phyloP scores from a whole-genome alignment of 2,329 filamentous ascomycete genomes.

The Zymoseptoria ardabiliae region DNA sequence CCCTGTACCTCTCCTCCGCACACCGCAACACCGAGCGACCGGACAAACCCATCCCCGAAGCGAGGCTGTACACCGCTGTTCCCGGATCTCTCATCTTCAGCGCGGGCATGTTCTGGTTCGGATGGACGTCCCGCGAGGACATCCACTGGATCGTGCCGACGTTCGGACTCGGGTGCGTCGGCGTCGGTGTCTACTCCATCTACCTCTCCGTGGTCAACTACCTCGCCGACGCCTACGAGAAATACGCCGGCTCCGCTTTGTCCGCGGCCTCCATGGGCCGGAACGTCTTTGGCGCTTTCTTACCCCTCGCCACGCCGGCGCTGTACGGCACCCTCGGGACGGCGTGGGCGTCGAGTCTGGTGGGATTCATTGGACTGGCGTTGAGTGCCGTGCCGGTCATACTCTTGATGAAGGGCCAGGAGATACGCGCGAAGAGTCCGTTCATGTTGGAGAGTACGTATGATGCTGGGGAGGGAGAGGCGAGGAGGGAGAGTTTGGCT shows the following conservation, averaged over 20 bases:
- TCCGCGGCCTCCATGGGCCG: constrained; percentile 39
- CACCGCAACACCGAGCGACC: constrained; percentile 24
- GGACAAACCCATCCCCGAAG: constrained; percentile 32
- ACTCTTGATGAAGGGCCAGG: constrained; percentile 26
- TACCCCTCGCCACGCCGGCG: constrained; percentile 38
- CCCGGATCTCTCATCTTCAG: constrained; percentile 37
- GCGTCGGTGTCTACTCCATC: constrained; percentile 45
- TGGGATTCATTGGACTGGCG: constrained; percentile 36
- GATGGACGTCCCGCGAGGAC: constrained; percentile 40
- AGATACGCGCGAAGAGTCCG: constrained; percentile 22
- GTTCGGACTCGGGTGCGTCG: constrained; percentile 42
- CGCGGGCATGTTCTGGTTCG: constrained; percentile 42
- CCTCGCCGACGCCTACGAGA: constrained; percentile 41
- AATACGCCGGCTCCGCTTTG: constrained; percentile 41
- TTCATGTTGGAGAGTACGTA: constrained; percentile 25
- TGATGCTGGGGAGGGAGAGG: constrained; percentile 20
- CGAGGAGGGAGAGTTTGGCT: constrained; percentile 13
- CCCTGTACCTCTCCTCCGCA: constrained; percentile 33
- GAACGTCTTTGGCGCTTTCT: constrained; percentile 40
- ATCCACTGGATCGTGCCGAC: constrained; percentile 42
- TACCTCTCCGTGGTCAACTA: constrained; percentile 46
- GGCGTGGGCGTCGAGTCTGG: constrained; percentile 39
- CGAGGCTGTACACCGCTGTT: constrained; percentile 35
- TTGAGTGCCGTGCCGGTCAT: constrained; percentile 38
- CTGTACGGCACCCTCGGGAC: constrained; percentile 41